Conservation (phyloP, 106 monocot species). For the Vanilla planifolia region DNA sequence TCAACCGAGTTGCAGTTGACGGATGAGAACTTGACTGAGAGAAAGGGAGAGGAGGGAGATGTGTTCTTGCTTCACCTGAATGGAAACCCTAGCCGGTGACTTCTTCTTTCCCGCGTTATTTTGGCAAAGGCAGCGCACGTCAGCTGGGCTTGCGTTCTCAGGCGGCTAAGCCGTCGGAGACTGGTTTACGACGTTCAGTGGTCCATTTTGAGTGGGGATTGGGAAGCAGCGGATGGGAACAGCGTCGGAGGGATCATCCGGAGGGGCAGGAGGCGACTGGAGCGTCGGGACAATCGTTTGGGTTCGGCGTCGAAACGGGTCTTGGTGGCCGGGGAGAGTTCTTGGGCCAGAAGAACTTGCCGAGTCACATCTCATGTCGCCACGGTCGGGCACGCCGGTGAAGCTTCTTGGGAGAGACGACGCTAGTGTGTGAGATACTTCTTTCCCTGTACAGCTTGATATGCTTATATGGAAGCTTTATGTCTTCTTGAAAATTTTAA, state of each 20-base stretch:
- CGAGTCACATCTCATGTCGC: constrained; percentile 83
- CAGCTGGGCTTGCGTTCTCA: constrained; percentile 1
- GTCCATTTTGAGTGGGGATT: neutral
- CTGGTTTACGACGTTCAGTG: neutral
- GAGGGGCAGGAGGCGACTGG: constrained; percentile 20
- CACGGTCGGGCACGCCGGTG: constrained; percentile 80
- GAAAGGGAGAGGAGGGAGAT: neutral
- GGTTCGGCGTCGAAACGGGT: constrained; percentile 84
- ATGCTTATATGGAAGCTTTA: constrained; percentile 4
- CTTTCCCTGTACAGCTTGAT: neutral
- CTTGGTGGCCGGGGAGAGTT: constrained; percentile 93
- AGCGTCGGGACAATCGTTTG: constrained; percentile 70
- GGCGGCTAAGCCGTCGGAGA: neutral
- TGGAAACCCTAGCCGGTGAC: neutral
- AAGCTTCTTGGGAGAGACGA: constrained; percentile 89
- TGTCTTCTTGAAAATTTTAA: too few relatives aligned
- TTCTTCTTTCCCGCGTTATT: neutral
- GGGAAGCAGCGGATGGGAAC: neutral
- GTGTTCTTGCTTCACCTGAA: neutral
- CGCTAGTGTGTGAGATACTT: constrained; percentile 80
- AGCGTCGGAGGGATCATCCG: constrained; percentile 1
- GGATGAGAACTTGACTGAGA: neutral
- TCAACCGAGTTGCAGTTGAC: too few relatives aligned
- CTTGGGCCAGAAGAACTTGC: constrained; percentile 76
- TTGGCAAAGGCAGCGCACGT: neutral